Conservation (phyloP, 495 filamentous ascomycete species). For the Elasticomyces elasticus region DNA sequence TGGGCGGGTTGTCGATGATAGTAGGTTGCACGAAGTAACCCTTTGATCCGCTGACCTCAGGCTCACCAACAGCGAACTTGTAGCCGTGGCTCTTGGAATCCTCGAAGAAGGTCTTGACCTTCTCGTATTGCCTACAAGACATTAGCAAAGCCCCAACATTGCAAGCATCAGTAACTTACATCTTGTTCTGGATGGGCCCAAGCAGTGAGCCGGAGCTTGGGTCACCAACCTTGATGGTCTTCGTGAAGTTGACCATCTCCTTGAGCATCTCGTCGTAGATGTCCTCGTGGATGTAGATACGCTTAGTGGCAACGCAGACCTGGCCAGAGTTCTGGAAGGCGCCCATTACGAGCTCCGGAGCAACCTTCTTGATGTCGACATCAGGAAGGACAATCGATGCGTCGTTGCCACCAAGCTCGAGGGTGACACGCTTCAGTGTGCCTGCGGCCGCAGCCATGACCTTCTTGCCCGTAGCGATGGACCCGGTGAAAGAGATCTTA, state of each 20-base stretch:
- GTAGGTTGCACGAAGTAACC: conserved; percentile 36
- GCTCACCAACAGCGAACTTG: conserved; percentile 37
- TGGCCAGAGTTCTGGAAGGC: conserved; percentile 54
- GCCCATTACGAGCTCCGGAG: conserved; percentile 45
- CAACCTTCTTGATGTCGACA: conserved; percentile 51
- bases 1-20: conserved; percentile 27
- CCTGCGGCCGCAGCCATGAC: conserved; percentile 26
- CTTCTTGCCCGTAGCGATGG: conserved; percentile 29
- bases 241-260: conserved; percentile 45
- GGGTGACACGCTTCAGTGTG: conserved; percentile 35
- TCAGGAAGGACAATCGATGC: conserved; percentile 55
- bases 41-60: conserved; percentile 30
- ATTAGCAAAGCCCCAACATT: conserved; percentile 26
- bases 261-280: conserved; percentile 55
- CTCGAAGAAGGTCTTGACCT: conserved; percentile 28
- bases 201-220: conserved; percentile 29
- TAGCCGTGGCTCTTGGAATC: conserved; percentile 29
- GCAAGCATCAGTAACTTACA: conserved; percentile 31
- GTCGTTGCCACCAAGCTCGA: conserved; percentile 61
- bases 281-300: conserved; percentile 58
- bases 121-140: conserved; percentile 33
- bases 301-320: conserved; percentile 53
- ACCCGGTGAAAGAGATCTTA: conserved; percentile 31
- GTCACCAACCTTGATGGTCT: conserved; percentile 35
- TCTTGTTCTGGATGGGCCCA: conserved; percentile 46